phyloP scores from a whole-genome alignment of 78 protist genomes.

The Planoprotostelium fungivorum region DNA sequence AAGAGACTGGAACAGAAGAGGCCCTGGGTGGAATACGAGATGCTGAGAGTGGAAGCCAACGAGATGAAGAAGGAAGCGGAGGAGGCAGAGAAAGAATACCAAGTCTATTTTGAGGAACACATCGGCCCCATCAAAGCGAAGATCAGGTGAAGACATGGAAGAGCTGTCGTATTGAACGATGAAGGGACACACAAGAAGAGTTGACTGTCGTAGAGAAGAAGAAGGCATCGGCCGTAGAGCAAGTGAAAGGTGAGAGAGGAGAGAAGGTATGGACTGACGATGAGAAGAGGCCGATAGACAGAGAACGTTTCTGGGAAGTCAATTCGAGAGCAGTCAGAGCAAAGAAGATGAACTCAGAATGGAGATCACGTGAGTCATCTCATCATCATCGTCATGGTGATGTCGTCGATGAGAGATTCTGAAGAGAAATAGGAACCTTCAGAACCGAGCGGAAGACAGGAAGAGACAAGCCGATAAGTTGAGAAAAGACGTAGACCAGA shows the following conservation, averaged over 20 bases:
- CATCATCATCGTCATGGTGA: not conserved
- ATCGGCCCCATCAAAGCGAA: not conserved
- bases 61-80: not conserved
- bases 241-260: not conserved
- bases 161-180: not conserved
- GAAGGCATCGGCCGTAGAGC: not conserved
- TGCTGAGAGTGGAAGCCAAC: not conserved
- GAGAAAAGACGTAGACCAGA: not conserved
- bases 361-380: not conserved
- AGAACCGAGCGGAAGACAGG: conserved; percentile 18
- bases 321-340: not conserved
- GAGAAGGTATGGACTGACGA: not conserved
- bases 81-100: not conserved
- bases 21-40: conserved; percentile 31
- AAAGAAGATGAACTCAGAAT: not conserved
- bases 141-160: not conserved
- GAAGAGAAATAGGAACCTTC: not conserved
- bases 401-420: not conserved
- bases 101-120: not conserved
- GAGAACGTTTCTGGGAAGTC: not conserved
- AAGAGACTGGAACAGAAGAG: conserved; percentile 30
- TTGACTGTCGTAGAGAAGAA: not conserved
- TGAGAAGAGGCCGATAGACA: not conserved
- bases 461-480: not conserved
- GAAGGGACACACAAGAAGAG: not conserved